Evolutionary conservation across 768 basidiomycete species (phyloP).

Genomic region (Termitomyces heimii): DNA sequence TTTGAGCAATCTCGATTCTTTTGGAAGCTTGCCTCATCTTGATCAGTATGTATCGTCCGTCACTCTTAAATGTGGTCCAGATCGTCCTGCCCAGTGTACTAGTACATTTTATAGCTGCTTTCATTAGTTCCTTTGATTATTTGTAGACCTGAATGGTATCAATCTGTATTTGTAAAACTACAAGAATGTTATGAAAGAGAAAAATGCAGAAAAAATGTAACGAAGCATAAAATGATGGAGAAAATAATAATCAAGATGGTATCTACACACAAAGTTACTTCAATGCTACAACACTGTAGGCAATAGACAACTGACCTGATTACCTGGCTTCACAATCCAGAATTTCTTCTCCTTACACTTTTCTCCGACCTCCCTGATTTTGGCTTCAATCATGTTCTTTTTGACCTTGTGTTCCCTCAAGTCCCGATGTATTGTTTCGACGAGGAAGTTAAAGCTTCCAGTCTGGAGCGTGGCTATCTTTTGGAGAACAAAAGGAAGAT

Average conservation of each 20-base stretch:
- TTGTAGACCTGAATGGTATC: slow-evolving; percentile 1
- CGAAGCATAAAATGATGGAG: not conserved
- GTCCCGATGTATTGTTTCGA: slow-evolving; percentile 70
- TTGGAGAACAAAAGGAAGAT: slow-evolving; percentile 54
- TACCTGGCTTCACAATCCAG: slow-evolving; percentile 60
- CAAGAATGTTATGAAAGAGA: not conserved
- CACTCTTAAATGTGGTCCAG: not conserved
- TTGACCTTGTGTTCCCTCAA: slow-evolving; percentile 66
- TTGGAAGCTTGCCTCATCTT: slow-evolving; percentile 43
- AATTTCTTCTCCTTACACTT: slow-evolving; percentile 68
- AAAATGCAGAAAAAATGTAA: not conserved
- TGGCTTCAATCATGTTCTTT: slow-evolving; percentile 81
- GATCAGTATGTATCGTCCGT: slow-evolving; percentile 3
- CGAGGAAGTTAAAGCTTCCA: slow-evolving; percentile 55
- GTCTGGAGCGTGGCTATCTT: slow-evolving; percentile 59
- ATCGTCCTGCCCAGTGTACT: not conserved
- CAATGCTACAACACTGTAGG: not conserved
- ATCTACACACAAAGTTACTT: slow-evolving; percentile 4
- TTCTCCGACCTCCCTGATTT: slow-evolving; percentile 70
- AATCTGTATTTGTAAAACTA: not conserved
- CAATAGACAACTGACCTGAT: slow-evolving; percentile 16
- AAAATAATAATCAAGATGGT: not conserved
- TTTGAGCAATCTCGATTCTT: slow-evolving; percentile 32
- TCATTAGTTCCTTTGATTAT: not conserved
- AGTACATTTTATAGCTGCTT: not conserved